These are phyloP conservation scores for Teratosphaeriaceae sp. DNA, from an alignment of 2,329 filamentous ascomycete genomes.

Conservation along the genomic window DNA sequence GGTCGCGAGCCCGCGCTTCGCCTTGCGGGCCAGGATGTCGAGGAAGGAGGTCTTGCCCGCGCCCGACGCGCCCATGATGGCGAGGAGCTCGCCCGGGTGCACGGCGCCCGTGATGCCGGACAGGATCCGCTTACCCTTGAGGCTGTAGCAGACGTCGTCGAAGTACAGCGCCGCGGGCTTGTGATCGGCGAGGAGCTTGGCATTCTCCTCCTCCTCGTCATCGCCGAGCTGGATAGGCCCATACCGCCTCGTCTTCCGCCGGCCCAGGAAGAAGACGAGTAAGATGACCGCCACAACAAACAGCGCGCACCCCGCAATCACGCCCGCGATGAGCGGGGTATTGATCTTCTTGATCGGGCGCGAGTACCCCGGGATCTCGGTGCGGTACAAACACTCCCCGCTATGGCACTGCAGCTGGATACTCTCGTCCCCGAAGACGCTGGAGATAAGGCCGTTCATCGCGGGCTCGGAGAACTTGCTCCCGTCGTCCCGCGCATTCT, in stretches of 20 bases:
- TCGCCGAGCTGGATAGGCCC: slow-evolving; percentile 72
- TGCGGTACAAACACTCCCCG: slow-evolving; percentile 89
- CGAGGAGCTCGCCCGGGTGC: slow-evolving; percentile 90
- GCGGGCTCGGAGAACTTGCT: slow-evolving; percentile 86
- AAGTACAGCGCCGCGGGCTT: slow-evolving; percentile 86
- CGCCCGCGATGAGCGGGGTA: slow-evolving; percentile 87
- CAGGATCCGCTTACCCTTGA: slow-evolving; percentile 85
- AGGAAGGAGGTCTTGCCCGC: slow-evolving; percentile 97
- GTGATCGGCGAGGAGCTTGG: slow-evolving; percentile 83
- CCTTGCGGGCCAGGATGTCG: slow-evolving; percentile 93
- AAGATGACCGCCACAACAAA: slow-evolving; percentile 86
- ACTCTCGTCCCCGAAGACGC: slow-evolving; percentile 84
- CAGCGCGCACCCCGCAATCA: slow-evolving; percentile 78
- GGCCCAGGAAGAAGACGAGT: slow-evolving; percentile 78
- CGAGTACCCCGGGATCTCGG: slow-evolving; percentile 85
- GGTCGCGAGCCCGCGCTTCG: slow-evolving; percentile 73
- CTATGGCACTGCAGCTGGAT: slow-evolving; percentile 77
- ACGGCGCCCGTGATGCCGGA: slow-evolving; percentile 74
- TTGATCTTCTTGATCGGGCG: slow-evolving; percentile 91
- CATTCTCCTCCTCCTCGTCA: slow-evolving; percentile 75
- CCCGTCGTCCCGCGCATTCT: slow-evolving; percentile 55
- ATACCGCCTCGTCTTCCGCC: slow-evolving; percentile 58
- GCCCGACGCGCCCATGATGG: slow-evolving; percentile 97
- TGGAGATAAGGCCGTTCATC: slow-evolving; percentile 85
- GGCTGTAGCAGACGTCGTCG: slow-evolving; percentile 74